Conservation (phyloP, 164 flowering plant genomes). For the Tetracentron sinense region DNA sequence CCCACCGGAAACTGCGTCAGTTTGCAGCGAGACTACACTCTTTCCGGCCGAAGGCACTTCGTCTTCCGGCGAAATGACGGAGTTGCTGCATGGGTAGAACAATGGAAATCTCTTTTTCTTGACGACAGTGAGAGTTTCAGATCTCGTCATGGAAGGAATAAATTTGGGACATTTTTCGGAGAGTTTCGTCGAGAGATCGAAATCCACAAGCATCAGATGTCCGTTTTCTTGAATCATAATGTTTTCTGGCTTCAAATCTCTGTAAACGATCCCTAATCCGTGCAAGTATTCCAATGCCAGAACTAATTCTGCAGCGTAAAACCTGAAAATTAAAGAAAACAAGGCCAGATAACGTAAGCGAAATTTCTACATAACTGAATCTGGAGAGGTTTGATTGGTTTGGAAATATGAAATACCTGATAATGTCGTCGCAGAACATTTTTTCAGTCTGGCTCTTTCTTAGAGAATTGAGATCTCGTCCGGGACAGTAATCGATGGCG, state of each 20-base stretch:
- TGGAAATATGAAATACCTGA: constrained; percentile 38
- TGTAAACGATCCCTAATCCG: constrained; percentile 64
- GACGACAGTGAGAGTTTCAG: background rate
- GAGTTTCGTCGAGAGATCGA: constrained; percentile 74
- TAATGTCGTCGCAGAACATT: constrained; percentile 73
- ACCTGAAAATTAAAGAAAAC: constrained; percentile 32
- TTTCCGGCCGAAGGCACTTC: constrained; percentile 4
- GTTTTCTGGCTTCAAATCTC: constrained; percentile 94
- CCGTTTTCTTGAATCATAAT: constrained; percentile 74
- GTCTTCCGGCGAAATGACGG: constrained; percentile 34
- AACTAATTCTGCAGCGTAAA: constrained; percentile 83
- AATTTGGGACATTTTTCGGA: constrained; percentile 27
- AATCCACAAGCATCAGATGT: constrained; percentile 87
- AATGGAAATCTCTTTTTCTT: constrained; percentile 21
- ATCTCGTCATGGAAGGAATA: background rate
- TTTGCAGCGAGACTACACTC: constrained; percentile 2
- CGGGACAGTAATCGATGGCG: constrained; percentile 78
- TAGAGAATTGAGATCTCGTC: constrained; percentile 55
- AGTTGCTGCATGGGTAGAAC: constrained; percentile 20
- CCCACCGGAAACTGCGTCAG: constrained; percentile 27
- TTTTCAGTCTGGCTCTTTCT: constrained; percentile 60
- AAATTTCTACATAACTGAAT: background rate
- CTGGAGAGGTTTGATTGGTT: too few species aligned
- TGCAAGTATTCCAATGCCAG: constrained; percentile 83
- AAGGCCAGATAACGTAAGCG: background rate